phyloP scores from a whole-genome alignment of 768 basidiomycete genomes.

The Pilatotrama ljubarskyi region DNA sequence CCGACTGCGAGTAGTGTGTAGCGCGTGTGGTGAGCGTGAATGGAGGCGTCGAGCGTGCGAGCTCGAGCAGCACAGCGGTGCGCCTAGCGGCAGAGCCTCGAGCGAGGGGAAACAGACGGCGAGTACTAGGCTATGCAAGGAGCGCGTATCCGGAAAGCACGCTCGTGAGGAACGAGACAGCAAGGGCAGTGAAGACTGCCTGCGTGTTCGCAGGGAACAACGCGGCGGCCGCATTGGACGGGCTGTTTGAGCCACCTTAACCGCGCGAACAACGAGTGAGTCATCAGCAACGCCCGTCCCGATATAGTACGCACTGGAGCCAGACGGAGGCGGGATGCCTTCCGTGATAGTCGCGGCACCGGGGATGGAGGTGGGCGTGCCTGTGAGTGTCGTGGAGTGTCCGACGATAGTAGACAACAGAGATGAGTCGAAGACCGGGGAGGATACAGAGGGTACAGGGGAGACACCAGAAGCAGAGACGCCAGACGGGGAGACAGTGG shows the following conservation, averaged over 20 bases:
- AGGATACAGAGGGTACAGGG: neutral
- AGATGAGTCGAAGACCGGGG: neutral
- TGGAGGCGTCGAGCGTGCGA: no score
- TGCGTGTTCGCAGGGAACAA: neutral
- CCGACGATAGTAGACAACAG: neutral
- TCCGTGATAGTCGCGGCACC: slow-evolving; percentile 22
- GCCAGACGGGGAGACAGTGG: neutral
- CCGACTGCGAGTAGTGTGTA: no score
- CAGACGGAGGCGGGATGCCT: slow-evolving; percentile 18
- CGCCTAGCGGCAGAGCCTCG: neutral
- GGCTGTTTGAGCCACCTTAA: no score
- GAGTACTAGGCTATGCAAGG: slow-evolving; percentile 3
- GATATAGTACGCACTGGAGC: neutral
- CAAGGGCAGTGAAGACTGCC: neutral
- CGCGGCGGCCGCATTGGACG: neutral
- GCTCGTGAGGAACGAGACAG: slow-evolving; percentile 11
- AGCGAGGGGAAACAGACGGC: neutral
- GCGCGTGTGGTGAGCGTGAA: no score
- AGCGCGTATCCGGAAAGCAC: slow-evolving; percentile 8
- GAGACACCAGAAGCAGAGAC: neutral
- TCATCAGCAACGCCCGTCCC: no score
- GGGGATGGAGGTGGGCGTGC: slow-evolving; percentile 19
- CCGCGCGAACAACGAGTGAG: neutral
- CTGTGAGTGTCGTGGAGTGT: slow-evolving; percentile 9
- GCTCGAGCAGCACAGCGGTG: no score